These are phyloP conservation scores for Mikania micrantha DNA, from an alignment of 129 eudicot species.

Conservation along the genomic window DNA sequence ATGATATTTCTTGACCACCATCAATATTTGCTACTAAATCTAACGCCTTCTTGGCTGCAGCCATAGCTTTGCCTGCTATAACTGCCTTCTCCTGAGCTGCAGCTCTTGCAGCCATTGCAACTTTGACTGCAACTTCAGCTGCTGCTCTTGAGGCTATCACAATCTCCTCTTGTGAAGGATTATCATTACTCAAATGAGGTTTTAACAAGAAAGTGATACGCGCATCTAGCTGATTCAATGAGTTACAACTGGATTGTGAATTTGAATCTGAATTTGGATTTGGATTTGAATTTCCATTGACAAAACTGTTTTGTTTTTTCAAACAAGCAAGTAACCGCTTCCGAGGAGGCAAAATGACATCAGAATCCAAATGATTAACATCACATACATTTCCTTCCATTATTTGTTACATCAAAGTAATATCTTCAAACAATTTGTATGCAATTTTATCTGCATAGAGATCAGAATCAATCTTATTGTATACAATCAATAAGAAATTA, in stretches of 20 bases:
- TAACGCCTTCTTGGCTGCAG: slow-evolving; percentile 83
- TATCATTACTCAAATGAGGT: slow-evolving; percentile 45
- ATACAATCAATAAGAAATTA: slow-evolving; percentile 8
- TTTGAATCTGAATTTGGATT: neutral
- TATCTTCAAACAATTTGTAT: slow-evolving; percentile 12
- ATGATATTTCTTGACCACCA: slow-evolving; percentile 14
- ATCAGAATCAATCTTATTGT: slow-evolving; percentile 27
- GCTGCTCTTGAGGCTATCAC: slow-evolving; percentile 54
- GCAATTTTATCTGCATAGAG: slow-evolving; percentile 21
- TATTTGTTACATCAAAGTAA: slow-evolving; percentile 34
- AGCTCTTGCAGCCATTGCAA: slow-evolving; percentile 64
- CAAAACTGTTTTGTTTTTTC: slow-evolving; percentile 63
- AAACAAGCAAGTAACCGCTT: slow-evolving; percentile 79
- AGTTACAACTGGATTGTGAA: slow-evolving; percentile 21
- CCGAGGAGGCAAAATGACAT: slow-evolving; percentile 87
- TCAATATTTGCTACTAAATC: slow-evolving; percentile 50
- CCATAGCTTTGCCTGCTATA: slow-evolving; percentile 70
- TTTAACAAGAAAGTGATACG: slow-evolving; percentile 44
- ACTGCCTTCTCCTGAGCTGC: slow-evolving; percentile 73
- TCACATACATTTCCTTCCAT: slow-evolving; percentile 62
- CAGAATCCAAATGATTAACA: slow-evolving; percentile 55
- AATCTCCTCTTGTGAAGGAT: slow-evolving; percentile 61
- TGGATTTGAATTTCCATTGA: neutral
- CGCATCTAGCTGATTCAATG: slow-evolving; percentile 37
- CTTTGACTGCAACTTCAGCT: slow-evolving; percentile 52